These are phyloP conservation scores for Cornus florida DNA, from an alignment of 148 eudicot species.

Conservation along the genomic window DNA sequence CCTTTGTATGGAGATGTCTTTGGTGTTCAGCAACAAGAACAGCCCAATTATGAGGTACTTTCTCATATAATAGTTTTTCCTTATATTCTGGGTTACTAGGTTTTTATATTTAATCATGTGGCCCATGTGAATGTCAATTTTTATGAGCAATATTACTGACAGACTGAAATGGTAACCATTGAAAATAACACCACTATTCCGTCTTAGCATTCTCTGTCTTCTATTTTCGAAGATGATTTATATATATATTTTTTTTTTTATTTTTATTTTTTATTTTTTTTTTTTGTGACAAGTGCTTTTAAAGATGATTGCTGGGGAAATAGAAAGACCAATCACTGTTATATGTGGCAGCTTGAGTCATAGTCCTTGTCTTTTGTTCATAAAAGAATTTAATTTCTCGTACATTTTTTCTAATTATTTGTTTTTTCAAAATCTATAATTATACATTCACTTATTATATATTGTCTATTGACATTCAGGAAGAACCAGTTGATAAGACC, in stretches of 20 bases:
- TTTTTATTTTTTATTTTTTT: no score
- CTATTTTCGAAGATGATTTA: no score
- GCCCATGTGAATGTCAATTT: neutral
- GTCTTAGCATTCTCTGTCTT: neutral
- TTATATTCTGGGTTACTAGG: neutral
- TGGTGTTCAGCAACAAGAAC: slow-evolving; percentile 79
- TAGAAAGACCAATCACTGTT: neutral
- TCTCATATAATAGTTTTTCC: neutral
- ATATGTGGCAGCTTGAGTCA: neutral
- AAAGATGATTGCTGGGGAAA: neutral
- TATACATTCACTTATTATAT: slow-evolving; percentile 1
- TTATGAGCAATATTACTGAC: neutral
- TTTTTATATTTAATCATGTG: neutral
- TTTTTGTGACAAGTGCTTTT: no score
- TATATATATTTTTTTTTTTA: no score
- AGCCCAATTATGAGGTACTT: slow-evolving; percentile 83
- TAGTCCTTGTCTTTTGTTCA: neutral
- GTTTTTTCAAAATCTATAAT: neutral
- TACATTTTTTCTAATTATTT: neutral
- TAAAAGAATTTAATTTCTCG: neutral
- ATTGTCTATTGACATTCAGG: slow-evolving; percentile 35
- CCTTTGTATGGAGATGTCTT: slow-evolving; percentile 97
- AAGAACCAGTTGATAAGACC: slow-evolving; percentile 88
- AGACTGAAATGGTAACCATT: neutral
- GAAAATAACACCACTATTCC: neutral